A percentile compares a stretch with the other conserved stretches of the same genome.
Conservation (phyloP, 148 eudicot genomes). For the Fagopyrum esculentum region DNA sequence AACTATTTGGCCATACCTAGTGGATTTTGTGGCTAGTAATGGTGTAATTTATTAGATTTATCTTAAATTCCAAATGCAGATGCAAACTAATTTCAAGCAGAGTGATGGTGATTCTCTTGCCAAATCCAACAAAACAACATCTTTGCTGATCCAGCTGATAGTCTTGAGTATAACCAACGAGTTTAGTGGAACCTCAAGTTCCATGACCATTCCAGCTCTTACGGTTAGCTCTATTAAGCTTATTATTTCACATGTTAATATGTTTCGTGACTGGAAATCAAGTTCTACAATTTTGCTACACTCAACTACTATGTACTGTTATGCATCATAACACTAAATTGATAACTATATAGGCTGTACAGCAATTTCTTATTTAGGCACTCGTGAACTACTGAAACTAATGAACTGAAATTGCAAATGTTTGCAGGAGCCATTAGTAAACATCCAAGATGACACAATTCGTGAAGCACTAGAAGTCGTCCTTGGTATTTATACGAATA, state of each 20-base stretch:
- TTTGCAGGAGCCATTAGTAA: conserved; percentile 81
- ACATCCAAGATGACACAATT: conserved; percentile 70
- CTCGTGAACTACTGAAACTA: background rate
- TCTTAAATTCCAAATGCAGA: background rate
- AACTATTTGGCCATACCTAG: too few species aligned
- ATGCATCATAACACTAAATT: background rate
- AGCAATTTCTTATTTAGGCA: background rate
- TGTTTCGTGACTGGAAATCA: background rate
- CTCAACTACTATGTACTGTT: background rate
- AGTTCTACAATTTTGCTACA: too few species aligned
- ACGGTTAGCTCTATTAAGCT: background rate
- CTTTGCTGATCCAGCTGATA: background rate
- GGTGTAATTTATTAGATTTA: background rate
- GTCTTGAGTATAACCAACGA: background rate
- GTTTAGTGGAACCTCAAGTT: background rate
- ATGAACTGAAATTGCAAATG: background rate
- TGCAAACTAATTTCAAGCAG: background rate
- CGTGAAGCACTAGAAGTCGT: conserved; percentile 68
- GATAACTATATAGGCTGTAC: background rate
- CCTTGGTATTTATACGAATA: conserved; percentile 37
- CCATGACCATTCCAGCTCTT: background rate
- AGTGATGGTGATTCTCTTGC: background rate
- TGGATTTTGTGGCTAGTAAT: too few species aligned
- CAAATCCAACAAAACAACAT: background rate
- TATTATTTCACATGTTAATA: background rate